These are phyloP conservation scores for Saturnispora silvae DNA, from an alignment of 805 yeast species.

Conservation along the genomic window DNA sequence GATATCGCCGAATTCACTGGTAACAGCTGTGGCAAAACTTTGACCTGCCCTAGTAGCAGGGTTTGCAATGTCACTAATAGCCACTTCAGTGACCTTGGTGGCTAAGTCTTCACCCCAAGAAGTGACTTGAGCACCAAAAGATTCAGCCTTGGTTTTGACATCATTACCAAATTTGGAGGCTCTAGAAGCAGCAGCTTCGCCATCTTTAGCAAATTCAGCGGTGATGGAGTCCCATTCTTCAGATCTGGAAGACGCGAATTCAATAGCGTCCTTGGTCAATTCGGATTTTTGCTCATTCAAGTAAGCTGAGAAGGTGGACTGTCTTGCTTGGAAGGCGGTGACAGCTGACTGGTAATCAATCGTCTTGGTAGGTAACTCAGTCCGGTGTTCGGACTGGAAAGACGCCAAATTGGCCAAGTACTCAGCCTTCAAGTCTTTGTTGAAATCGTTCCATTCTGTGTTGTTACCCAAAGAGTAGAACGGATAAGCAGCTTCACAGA, in stretches of 20 bases:
- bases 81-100: conserved; percentile 7
- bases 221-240: not conserved
- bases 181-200: not conserved
- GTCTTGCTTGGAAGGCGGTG: conserved; percentile 7
- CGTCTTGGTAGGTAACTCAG: not conserved
- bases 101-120: conserved; percentile 7
- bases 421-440: conserved; percentile 1
- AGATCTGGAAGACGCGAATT: not conserved
- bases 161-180: conserved; percentile 7
- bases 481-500: conserved; percentile 11
- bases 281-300: conserved; percentile 6
- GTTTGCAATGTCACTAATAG: not conserved
- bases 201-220: not conserved
- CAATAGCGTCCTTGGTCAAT: conserved; percentile 3
- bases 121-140: conserved; percentile 7
- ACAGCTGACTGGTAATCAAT: not conserved
- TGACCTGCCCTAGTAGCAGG: conserved; percentile 5
- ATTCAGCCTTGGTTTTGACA: conserved; percentile 7
- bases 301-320: conserved; percentile 1
- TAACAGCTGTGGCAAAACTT: conserved; percentile 2
- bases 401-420: conserved; percentile 3
- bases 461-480: conserved; percentile 2
- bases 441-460: conserved; percentile 7
- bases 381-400: conserved; percentile 5
- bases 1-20: conserved; percentile 4